Percentiles rank a stretch among this genome's conserved stretches.
These are phyloP conservation scores for Boletales sp. DNA, from an alignment of 768 basidiomycete genomes.

Conservation along the genomic window DNA sequence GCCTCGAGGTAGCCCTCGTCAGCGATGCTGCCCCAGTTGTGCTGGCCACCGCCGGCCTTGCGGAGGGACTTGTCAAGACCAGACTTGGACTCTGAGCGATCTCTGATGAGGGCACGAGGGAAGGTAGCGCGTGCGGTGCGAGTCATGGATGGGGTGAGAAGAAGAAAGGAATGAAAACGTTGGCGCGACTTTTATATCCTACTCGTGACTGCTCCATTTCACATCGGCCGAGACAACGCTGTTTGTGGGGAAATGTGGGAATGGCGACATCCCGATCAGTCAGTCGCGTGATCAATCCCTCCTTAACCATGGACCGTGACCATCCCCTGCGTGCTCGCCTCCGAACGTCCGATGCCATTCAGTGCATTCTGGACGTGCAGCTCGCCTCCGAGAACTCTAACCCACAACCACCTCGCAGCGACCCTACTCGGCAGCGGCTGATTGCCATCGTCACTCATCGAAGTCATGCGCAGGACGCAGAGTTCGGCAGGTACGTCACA, in stretches of 20 bases:
- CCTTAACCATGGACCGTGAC: constrained; percentile 9
- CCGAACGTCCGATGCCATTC: constrained; percentile 44
- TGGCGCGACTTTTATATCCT: constrained; percentile 21
- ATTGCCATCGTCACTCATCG: constrained; percentile 52
- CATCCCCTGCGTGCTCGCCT: constrained; percentile 24
- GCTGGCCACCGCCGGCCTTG: constrained; percentile 76
- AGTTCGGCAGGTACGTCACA: constrained; percentile 51
- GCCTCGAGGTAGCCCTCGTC: constrained; percentile 62
- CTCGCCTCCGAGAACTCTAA: constrained; percentile 3
- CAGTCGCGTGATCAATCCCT: constrained; percentile 8
- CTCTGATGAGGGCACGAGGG: constrained; percentile 68
- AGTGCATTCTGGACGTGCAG: constrained; percentile 41
- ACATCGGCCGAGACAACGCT: not conserved
- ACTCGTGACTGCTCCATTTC: constrained; percentile 1
- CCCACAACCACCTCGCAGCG: too few relatives aligned
- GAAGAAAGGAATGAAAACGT: not conserved
- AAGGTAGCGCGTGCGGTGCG: constrained; percentile 72
- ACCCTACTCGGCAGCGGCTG: not conserved
- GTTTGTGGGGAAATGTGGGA: constrained; percentile 31
- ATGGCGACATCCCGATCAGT: not conserved
- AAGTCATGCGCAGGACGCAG: constrained; percentile 38
- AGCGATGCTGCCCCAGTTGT: constrained; percentile 80
- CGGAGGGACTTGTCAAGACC: constrained; percentile 69
- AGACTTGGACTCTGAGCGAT: constrained; percentile 76
- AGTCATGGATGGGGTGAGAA: constrained; percentile 51